Percentiles rank a stretch among this genome's conserved stretches.
Conservation (phyloP, 257 asterid genomes). For the Solanum bulbocastanum region DNA sequence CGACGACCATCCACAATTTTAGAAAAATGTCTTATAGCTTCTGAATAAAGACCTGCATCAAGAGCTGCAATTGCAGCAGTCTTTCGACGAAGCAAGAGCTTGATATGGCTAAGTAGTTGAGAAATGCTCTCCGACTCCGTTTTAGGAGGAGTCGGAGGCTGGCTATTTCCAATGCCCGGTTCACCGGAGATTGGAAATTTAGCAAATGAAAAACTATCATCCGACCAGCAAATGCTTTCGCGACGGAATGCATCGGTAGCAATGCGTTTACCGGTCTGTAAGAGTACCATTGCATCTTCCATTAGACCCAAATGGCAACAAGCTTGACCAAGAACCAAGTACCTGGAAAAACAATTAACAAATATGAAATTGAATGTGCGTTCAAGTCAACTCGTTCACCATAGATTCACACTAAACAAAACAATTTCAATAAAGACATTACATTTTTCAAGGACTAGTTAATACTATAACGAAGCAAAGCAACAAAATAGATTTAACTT, state of each 20-base stretch:
- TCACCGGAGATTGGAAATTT: conserved; percentile 40
- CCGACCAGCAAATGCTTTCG: conserved; percentile 73
- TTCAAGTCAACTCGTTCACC: background rate
- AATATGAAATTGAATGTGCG: background rate
- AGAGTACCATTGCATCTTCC: conserved; percentile 94
- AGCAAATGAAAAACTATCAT: conserved; percentile 61
- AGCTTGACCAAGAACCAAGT: conserved; percentile 79
- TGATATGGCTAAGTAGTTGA: conserved; percentile 59
- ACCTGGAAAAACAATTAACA: conserved; percentile 31
- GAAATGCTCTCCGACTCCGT: conserved; percentile 56
- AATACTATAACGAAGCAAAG: background rate
- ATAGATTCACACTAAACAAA: background rate
- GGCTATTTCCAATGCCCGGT: conserved; percentile 10
- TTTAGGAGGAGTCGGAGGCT: conserved; percentile 29
- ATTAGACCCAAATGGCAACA: conserved; percentile 88
- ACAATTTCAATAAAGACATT: background rate
- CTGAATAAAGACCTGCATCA: conserved; percentile 57
- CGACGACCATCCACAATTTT: conserved; percentile 71
- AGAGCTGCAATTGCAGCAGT: conserved; percentile 71
- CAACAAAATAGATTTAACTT: background rate
- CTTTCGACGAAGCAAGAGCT: conserved; percentile 61
- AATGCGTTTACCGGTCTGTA: conserved; percentile 86
- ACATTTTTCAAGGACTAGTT: background rate
- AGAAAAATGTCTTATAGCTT: conserved; percentile 65
- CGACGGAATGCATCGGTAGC: conserved; percentile 90